Evolutionary conservation across 129 eudicot genomes (phyloP).

Genomic region (Erigeron canadensis): DNA sequence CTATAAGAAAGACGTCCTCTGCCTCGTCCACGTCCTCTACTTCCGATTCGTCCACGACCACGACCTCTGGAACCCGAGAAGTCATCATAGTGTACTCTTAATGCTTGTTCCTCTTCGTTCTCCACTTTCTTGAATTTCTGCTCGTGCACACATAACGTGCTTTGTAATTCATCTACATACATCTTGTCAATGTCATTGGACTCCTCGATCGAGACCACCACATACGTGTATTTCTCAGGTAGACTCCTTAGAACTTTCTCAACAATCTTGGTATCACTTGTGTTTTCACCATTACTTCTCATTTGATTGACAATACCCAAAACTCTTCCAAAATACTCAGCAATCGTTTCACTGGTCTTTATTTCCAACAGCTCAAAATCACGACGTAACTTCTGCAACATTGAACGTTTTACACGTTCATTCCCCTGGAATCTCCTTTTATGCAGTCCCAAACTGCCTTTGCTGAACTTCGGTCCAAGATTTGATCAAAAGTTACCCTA

Average conservation of each 20-base stretch:
- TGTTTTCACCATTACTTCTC: not conserved
- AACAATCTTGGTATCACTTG: not conserved
- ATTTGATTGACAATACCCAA: not conserved
- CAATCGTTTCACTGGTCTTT: not conserved
- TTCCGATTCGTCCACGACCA: not conserved
- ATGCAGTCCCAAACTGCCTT: not conserved
- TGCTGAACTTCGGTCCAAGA: not conserved
- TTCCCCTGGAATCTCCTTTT: not conserved
- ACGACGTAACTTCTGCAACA: not conserved
- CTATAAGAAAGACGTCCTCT: not conserved
- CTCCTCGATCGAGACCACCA: conserved; percentile 1
- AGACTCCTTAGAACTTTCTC: not conserved
- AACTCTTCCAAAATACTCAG: not conserved
- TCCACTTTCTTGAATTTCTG: not conserved
- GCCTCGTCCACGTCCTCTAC: conserved; percentile 1
- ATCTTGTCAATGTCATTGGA: not conserved
- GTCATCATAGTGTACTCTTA: not conserved
- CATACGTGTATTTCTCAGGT: not conserved
- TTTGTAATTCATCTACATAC: not conserved
- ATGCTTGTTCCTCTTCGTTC: not conserved
- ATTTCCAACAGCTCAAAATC: not conserved
- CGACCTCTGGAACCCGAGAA: not conserved
- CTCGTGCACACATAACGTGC: not conserved
- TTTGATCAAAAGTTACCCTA: not conserved
- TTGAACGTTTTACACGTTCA: not conserved